Evolutionary conservation across 23 red algal species (phyloP).

Genomic region (Gracilariopsis chorda): DNA sequence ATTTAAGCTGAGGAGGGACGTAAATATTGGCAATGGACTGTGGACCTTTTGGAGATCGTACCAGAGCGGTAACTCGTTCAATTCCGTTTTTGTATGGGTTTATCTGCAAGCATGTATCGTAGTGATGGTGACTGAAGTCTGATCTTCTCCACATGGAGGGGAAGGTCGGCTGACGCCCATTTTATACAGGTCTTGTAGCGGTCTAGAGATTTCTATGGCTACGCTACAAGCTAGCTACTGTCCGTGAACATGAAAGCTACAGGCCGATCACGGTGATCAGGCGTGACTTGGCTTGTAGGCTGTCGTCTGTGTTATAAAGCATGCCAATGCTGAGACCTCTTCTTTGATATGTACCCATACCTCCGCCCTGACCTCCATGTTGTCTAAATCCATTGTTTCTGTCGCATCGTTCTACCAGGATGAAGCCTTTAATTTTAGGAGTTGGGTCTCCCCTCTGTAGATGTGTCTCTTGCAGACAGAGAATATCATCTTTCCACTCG

Average conservation of each 20-base stretch:
- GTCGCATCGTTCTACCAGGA: neutral
- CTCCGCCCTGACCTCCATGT: neutral
- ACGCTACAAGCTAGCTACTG: no score
- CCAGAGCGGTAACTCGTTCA: neutral
- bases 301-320: no score
- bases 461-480: neutral
- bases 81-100: neutral
- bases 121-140: no score
- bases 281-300: no score
- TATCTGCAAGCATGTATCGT: neutral
- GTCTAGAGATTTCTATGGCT: no score
- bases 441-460: neutral
- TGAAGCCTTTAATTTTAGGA: neutral
- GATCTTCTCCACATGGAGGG: no score
- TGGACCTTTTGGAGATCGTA: neutral
- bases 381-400: neutral
- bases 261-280: no score
- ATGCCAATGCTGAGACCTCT: neutral
- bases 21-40: neutral
- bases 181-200: no score
- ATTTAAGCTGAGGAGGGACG: neutral
- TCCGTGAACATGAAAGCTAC: no score
- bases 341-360: neutral
- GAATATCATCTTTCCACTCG: neutral
- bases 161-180: no score